These are phyloP conservation scores for Phyllosticta paracitricarpa DNA, from an alignment of 2,329 filamentous ascomycete species.

Conservation along the genomic window DNA sequence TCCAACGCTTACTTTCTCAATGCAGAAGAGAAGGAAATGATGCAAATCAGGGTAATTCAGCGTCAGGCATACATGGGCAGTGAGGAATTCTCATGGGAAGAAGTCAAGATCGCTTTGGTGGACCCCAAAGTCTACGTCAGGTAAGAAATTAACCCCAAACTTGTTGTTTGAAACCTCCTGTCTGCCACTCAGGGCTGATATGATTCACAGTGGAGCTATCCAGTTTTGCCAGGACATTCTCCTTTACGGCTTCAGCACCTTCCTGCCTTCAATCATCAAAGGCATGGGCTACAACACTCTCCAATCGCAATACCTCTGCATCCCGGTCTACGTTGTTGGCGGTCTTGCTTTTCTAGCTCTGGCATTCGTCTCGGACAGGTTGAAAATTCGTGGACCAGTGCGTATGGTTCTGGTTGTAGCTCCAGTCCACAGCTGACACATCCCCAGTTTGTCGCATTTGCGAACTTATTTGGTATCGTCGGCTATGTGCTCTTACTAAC, in stretches of 20 bases:
- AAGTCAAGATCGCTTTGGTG: slow-evolving; percentile 37
- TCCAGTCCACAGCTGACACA: background rate
- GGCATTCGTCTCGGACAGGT: slow-evolving; percentile 39
- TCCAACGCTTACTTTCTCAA: slow-evolving; percentile 40
- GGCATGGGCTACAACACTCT: slow-evolving; percentile 43
- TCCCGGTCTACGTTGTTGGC: slow-evolving; percentile 47
- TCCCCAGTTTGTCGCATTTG: slow-evolving; percentile 10
- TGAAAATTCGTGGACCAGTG: slow-evolving; percentile 15
- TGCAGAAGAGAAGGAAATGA: slow-evolving; percentile 40
- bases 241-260: slow-evolving; percentile 49
- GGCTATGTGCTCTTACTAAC: slow-evolving; percentile 16
- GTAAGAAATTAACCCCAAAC: background rate
- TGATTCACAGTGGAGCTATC: slow-evolving; percentile 27
- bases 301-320: slow-evolving; percentile 44
- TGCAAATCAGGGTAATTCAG: slow-evolving; percentile 38
- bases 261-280: slow-evolving; percentile 46
- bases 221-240: slow-evolving; percentile 45
- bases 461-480: slow-evolving; percentile 14
- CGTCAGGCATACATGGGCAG: slow-evolving; percentile 40
- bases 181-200: background rate
- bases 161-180: background rate
- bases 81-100: slow-evolving; percentile 41
- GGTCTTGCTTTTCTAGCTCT: slow-evolving; percentile 36
- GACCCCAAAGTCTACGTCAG: slow-evolving; percentile 43
- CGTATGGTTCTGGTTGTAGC: background rate